Evolutionary conservation across 768 basidiomycete genomes (phyloP).

Genomic region (Psilocybe sp.): DNA sequence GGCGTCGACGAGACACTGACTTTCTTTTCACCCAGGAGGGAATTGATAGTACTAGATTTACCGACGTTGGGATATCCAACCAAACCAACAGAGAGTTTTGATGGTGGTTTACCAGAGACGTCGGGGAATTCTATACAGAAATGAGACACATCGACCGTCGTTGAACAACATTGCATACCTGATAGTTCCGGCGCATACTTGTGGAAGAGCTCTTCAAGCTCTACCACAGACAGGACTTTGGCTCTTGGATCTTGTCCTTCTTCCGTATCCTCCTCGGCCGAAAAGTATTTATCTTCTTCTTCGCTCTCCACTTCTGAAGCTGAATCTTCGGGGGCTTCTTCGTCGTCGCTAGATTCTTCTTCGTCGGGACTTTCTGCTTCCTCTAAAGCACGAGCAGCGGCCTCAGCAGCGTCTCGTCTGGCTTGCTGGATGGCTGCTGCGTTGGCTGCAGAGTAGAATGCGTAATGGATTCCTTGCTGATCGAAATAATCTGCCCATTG

Average conservation of each 20-base stretch:
- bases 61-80: constrained; percentile 99
- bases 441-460: constrained; percentile 92
- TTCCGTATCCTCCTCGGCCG: constrained; percentile 50
- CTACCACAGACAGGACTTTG: constrained; percentile 77
- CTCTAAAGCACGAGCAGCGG: constrained; percentile 8
- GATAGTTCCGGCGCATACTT: constrained; percentile 67
- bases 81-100: constrained; percentile 78
- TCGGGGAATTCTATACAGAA: constrained; percentile 54
- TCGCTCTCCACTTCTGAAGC: constrained; percentile 28
- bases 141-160: neutral
- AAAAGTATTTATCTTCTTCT: constrained; percentile 42
- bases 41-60: constrained; percentile 97
- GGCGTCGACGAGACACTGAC: constrained; percentile 98
- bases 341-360: constrained; percentile 17
- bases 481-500: constrained; percentile 95
- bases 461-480: constrained; percentile 67
- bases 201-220: constrained; percentile 83
- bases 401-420: constrained; percentile 43
- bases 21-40: constrained; percentile 92
- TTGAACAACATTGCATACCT: constrained; percentile 37
- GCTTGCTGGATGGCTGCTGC: constrained; percentile 82
- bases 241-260: constrained; percentile 63
- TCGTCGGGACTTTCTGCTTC: neutral
- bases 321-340: constrained; percentile 14
- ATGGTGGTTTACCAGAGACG: constrained; percentile 50